Evolutionary conservation across 257 asterid species (phyloP).

Genomic region (Coffea canephora): DNA sequence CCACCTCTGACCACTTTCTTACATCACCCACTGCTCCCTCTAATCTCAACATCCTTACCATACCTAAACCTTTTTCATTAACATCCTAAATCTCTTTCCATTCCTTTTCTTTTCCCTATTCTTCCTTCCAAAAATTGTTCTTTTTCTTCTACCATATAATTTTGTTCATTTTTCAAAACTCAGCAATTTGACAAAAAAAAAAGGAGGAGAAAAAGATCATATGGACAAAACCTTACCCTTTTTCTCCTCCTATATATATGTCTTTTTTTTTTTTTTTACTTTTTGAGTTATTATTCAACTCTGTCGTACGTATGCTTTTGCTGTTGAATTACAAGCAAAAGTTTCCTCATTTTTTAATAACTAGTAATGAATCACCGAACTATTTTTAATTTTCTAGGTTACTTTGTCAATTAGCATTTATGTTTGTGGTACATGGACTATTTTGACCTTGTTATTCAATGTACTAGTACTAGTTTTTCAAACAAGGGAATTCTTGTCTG

Average conservation of each 20-base stretch:
- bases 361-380: not conserved
- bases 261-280: too few relatives aligned
- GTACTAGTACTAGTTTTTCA: too few relatives aligned
- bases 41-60: slow-evolving; percentile 16
- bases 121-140: not conserved
- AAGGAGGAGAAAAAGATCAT: not conserved
- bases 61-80: not conserved
- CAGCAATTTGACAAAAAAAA: not conserved
- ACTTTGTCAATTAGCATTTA: too few relatives aligned
- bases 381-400: too few relatives aligned
- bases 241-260: not conserved
- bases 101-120: not conserved
- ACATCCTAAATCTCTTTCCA: not conserved
- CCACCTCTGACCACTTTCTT: not conserved
- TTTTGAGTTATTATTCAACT: not conserved
- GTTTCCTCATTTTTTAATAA: not conserved
- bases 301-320: not conserved
- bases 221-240: not conserved
- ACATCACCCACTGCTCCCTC: slow-evolving; percentile 14
- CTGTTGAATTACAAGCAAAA: not conserved
- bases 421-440: too few relatives aligned
- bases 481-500: too few relatives aligned
- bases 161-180: not conserved
- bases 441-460: not conserved
- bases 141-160: not conserved